Conservation (phyloP, 768 basidiomycete genomes). For the Podaxis rugospora region DNA sequence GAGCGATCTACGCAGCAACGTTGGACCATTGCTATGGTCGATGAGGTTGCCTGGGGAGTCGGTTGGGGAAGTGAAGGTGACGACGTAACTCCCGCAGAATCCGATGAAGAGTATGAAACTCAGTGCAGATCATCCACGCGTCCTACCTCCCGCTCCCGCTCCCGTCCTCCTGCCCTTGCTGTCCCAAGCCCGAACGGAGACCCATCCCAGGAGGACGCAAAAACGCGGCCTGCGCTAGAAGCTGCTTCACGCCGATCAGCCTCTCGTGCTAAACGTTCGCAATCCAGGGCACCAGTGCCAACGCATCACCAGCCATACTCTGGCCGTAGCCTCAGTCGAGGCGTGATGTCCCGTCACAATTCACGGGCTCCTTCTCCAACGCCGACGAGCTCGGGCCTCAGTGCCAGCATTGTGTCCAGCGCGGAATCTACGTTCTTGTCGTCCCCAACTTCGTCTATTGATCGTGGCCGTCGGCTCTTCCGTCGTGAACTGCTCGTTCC, state of each 20-base stretch:
- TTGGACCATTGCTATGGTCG: constrained; percentile 81
- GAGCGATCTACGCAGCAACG: constrained; percentile 55
- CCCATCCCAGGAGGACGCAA: constrained; percentile 22
- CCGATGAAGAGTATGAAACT: constrained; percentile 19
- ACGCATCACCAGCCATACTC: constrained; percentile 31
- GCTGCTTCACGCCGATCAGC: constrained; percentile 35
- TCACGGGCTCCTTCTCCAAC: constrained; percentile 23
- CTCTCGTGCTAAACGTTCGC: constrained; percentile 41
- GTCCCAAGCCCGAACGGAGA: constrained; percentile 13
- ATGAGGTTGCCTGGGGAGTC: constrained; percentile 76
- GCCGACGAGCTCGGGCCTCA: constrained; percentile 4
- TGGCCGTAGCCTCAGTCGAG: constrained; percentile 34
- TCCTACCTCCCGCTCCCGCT: constrained; percentile 27
- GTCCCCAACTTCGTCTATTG: constrained; percentile 21
- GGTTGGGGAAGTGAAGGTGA: constrained; percentile 63
- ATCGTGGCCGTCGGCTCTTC: constrained; percentile 30
- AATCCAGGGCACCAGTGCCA: constrained; percentile 43
- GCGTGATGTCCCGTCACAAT: constrained; percentile 33
- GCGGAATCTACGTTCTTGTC: constrained; percentile 24
- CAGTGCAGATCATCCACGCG: constrained; percentile 13
- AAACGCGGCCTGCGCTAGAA: constrained; percentile 25
- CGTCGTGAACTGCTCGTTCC: constrained; percentile 17
- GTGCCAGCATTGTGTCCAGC: constrained; percentile 1
- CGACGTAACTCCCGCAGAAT: constrained; percentile 28
- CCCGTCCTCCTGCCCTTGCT: constrained; percentile 18